Base-by-base conservation (phyloP, 1,284 basidiomycete species). In the Tilletia horrida region DNA sequence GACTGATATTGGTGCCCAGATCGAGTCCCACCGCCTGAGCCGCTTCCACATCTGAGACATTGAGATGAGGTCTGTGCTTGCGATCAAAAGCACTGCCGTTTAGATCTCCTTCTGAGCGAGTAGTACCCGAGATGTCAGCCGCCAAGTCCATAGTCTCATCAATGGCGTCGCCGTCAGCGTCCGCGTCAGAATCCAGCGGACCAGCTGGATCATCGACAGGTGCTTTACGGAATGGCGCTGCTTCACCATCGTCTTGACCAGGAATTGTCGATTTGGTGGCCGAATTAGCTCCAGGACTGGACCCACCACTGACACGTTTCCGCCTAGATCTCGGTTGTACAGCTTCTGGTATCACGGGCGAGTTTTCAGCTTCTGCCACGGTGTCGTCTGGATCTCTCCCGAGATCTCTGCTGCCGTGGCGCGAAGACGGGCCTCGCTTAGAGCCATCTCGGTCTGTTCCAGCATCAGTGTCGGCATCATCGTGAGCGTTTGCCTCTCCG, bases 151-250 rank as follows among this genome's bases (percentile, higher is more conserved):
- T 40, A 11, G 35, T 40, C 35, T 40, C 14, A 25, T 57, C 52
- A 18, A 59, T 31, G 14, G 29, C 55, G 55, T 59, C 55, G 29
- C 35, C 55, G 3, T n/a, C 55, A 25, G 29, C 55, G 8, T 31
- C 55, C 16, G 55, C 2, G 14, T 59, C 55, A 11, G 55, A 13
- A 4, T 59, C 55, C 4, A 29, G 0, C 66, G 71, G 61, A 47
- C 75, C 75, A 1, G 25, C 35, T 9, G 55, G 27, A 29, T 78
- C 76, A 14, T 78, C 76, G 45, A 71, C 72, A 63, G 73, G 69
- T 3, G 69, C 73, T 52, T 73, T 75, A n/a, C 76, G 70, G 50
- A 78, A 78, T 13, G 76, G 76, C 13, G 75, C 76, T 9, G 52
- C 62, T 23, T 52, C 68, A 40, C 35, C 35, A 45, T 69, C 48